A percentile compares a stretch with the other conserved stretches of the same genome.
Conservation (phyloP, 1,284 basidiomycete genomes). For the Cryptococcus sp. region DNA sequence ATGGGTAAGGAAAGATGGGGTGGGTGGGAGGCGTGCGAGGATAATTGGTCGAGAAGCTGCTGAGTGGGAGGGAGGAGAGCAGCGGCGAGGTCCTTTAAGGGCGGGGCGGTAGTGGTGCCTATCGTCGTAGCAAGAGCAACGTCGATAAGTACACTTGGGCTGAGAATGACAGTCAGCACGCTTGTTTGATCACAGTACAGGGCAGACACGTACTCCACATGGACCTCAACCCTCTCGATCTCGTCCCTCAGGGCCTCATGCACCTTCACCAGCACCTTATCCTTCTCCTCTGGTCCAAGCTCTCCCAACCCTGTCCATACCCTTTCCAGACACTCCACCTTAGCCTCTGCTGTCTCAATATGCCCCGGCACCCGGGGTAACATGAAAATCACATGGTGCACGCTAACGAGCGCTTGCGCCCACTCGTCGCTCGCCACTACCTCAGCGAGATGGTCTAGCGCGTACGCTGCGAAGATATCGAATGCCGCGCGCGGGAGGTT, state of each 20-base stretch:
- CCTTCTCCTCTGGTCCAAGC: constrained; percentile 16
- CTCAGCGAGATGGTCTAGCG: constrained; percentile 20
- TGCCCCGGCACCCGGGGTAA: constrained; percentile 25
- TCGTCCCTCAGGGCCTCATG: constrained; percentile 24
- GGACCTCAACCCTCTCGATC: constrained; percentile 15
- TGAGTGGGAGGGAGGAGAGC: constrained; percentile 26
- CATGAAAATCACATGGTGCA: constrained; percentile 38
- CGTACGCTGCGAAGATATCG: constrained; percentile 36
- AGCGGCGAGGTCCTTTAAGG: constrained; percentile 15
- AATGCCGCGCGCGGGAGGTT: constrained; percentile 21
- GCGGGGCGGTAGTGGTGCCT: constrained; percentile 8
- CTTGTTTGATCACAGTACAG: not conserved
- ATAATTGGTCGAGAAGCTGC: constrained; percentile 16
- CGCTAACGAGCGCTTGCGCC: constrained; percentile 30
- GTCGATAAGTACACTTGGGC: constrained; percentile 35
- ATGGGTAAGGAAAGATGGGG: constrained; percentile 62
- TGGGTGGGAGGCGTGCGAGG: constrained; percentile 47
- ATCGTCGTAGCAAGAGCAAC: constrained; percentile 34
- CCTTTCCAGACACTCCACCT: constrained; percentile 4
- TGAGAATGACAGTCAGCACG: constrained; percentile 2
- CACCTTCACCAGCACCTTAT: constrained; percentile 17
- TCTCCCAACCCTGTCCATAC: constrained; percentile 21
- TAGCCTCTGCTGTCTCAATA: constrained; percentile 4
- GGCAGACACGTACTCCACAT: constrained; percentile 19
- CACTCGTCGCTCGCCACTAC: constrained; percentile 32